Conservation (phyloP, 2,329 filamentous ascomycete species). For the Trichoderma cornu-damae region DNA sequence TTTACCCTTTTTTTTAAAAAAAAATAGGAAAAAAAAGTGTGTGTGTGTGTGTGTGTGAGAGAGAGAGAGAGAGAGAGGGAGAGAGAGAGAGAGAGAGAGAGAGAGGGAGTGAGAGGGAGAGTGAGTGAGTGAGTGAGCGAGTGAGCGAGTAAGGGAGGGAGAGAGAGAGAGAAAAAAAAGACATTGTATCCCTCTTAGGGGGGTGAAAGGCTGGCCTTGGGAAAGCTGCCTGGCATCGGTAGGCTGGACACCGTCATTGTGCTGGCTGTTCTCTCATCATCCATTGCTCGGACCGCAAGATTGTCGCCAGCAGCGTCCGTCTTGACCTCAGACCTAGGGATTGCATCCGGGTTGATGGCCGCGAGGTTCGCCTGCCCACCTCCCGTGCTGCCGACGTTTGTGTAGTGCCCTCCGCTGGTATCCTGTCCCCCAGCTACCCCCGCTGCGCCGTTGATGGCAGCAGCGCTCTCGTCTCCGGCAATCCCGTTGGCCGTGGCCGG, state of each 20-base stretch:
- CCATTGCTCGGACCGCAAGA: not conserved
- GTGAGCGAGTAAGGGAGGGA: too few relatives aligned
- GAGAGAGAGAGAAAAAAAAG: not conserved
- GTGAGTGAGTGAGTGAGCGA: too few relatives aligned
- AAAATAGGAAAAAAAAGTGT: not conserved
- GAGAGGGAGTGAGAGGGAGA: too few relatives aligned
- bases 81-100: too few relatives aligned
- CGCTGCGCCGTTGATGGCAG: not conserved
- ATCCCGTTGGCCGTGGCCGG: not conserved
- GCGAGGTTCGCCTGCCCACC: slow-evolving; percentile 19
- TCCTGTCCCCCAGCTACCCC: not conserved
- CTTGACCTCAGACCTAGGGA: slow-evolving; percentile 25
- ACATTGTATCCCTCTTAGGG: slow-evolving; percentile 19
- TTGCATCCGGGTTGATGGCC: slow-evolving; percentile 18
- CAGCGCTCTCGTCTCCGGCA: not conserved
- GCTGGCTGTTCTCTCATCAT: slow-evolving; percentile 35
- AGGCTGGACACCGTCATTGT: slow-evolving; percentile 57
- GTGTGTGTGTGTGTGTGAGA: too few relatives aligned
- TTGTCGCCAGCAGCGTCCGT: slow-evolving; percentile 16
- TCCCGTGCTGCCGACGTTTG: slow-evolving; percentile 9
- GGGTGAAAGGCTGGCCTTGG: slow-evolving; percentile 42
- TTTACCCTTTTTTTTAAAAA: not conserved
- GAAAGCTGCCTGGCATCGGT: slow-evolving; percentile 65
- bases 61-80: too few relatives aligned
- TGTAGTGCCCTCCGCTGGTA: slow-evolving; percentile 19